A percentile compares a stretch with the other conserved stretches of the same genome.
Conservation (phyloP, 768 basidiomycete species). For the Pleurotus pulmonarius region DNA sequence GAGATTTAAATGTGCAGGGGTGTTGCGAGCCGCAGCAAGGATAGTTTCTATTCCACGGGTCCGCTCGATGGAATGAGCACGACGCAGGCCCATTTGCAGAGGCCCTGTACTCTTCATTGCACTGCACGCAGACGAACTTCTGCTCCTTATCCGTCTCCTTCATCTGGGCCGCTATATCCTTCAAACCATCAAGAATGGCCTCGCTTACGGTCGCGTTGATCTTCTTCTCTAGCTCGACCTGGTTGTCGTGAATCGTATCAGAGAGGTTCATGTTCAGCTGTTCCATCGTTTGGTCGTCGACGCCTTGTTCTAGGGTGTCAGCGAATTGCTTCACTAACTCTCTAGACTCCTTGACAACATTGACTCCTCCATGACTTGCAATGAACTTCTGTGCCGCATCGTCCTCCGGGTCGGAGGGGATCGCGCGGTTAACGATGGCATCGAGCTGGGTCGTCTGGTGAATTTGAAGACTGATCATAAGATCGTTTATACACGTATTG, state of each 20-base stretch:
- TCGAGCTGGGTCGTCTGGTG: conserved; percentile 33
- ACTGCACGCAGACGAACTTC: conserved; percentile 34
- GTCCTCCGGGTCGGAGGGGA: conserved; percentile 34
- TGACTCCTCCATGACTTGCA: conserved; percentile 30
- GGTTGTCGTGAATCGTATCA: conserved; percentile 28
- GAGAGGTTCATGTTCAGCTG: conserved; percentile 31
- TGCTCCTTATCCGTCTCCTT: conserved; percentile 31
- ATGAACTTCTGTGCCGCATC: conserved; percentile 31
- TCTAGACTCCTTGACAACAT: conserved; percentile 28
- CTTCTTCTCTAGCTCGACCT: conserved; percentile 24
- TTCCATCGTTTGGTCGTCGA: conserved; percentile 38
- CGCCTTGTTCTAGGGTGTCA: conserved; percentile 26
- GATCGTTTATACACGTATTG: conserved; percentile 30
- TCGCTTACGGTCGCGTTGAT: conserved; percentile 28
- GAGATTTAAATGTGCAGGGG: conserved; percentile 30
- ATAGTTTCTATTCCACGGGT: conserved; percentile 28
- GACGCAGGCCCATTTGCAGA: conserved; percentile 33
- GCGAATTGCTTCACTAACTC: conserved; percentile 36
- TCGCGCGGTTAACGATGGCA: conserved; percentile 27
- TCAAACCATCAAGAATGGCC: conserved; percentile 32
- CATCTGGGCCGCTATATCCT: conserved; percentile 29
- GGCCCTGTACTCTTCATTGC: conserved; percentile 30
- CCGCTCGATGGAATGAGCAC: conserved; percentile 34
- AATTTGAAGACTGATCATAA: conserved; percentile 38
- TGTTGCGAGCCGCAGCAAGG: conserved; percentile 31